Evolutionary conservation across 1,139 yeast species (phyloP), one percentile per base, ranked within the genome.

Genomic region (Zygosaccharomyces pseudobailii): DNA sequence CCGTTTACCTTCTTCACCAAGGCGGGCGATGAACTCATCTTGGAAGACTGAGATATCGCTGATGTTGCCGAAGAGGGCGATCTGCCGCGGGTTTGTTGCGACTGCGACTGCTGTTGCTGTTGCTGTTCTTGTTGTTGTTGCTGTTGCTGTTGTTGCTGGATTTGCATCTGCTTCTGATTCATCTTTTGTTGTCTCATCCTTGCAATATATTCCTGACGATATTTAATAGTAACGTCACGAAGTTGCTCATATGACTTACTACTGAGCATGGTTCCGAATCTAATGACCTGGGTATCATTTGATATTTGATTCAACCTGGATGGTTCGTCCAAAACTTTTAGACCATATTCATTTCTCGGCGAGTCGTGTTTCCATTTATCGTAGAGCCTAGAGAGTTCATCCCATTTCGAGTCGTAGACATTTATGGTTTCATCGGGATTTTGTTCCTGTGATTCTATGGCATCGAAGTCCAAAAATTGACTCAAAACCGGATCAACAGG

Each of bases 201-300:
- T 46, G 72, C 73, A 45, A 71, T 71, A 54, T 74, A 74, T 43
- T 77, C 77, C 49, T 75, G 79, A 48, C 80, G 77, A 55, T 81
- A 82, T 45, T 74, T 63, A 62, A 64, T 61, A 57, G 67, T 74
- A 22, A 66, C 73, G 54, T 69, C 78, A 63, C 68, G 72, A 63
- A 70, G 76, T 66, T 67, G 83, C 68, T 85, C 97, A 62, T 86
- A 87, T 0, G 96, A 84, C 65, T 90, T 90, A 4, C 94, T 82
- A 41, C 89, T 73, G 36, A 90, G 69, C 96, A 89, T 88, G 4
- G 95, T 82, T 5, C 97, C 96, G 67, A 90, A 89, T 52, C 97
- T 74, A 32, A 90, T 87, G 0, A 87, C 82, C 67, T 89, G 97
- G 0, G 97, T 89, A 47, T 84, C 94, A 48, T 84, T 86, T 20